Conservation (phyloP, 352 stramenopile genomes). For the Globisporangium yorkense region DNA sequence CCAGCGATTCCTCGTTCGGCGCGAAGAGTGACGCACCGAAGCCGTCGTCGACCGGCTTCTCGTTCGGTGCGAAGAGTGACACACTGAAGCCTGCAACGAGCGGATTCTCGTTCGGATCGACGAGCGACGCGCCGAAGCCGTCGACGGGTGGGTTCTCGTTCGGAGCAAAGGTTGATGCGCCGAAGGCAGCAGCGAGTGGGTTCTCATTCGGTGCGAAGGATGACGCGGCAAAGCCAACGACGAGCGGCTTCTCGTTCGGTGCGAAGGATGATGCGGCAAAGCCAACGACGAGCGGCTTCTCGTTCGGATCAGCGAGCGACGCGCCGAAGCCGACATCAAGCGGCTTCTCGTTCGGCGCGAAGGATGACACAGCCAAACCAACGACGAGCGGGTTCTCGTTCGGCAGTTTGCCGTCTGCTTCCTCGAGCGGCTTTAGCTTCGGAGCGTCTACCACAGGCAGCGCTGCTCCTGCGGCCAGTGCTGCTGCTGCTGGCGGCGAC, state of each 20-base stretch:
- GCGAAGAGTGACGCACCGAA: neutral
- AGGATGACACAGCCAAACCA: neutral
- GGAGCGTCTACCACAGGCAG: neutral
- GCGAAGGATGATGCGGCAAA: neutral
- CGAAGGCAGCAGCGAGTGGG: neutral
- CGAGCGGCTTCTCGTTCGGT: conserved; percentile 10
- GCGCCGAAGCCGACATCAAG: neutral
- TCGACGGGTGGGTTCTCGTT: conserved; percentile 14
- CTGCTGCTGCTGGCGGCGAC: conserved; percentile 7
- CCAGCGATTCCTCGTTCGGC: conserved; percentile 15
- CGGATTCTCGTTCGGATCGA: conserved; percentile 15
- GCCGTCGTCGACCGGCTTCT: neutral
- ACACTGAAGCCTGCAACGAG: neutral
- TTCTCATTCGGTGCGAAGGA: conserved; percentile 15
- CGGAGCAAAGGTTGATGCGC: neutral
- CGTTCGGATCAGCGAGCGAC: conserved; percentile 11
- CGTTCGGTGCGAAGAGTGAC: conserved; percentile 12
- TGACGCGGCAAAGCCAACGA: neutral
- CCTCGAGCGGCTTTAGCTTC: conserved; percentile 22
- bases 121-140: neutral
- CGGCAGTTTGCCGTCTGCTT: neutral
- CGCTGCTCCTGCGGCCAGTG: conserved; percentile 10
- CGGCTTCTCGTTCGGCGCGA: conserved; percentile 16
- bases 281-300: neutral
- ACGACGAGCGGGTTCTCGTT: neutral